phyloP scores from a whole-genome alignment of 768 basidiomycete genomes.

The Psilocybe cubensis region DNA sequence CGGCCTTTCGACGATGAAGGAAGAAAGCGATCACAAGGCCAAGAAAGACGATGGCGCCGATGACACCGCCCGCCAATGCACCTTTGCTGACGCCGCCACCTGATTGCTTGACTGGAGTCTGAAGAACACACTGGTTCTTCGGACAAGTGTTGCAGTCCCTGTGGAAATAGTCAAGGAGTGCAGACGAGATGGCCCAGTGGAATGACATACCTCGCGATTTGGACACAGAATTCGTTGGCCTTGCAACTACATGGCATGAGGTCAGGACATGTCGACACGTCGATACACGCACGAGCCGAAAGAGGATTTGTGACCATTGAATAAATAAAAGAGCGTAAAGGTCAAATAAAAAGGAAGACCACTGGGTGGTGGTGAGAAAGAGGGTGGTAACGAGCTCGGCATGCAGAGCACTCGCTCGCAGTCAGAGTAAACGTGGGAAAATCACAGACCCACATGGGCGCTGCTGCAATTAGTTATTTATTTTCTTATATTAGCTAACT shows the following conservation, averaged over 20 bases:
- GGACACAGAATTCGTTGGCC: conserved; percentile 58
- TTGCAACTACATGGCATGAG: conserved; percentile 59
- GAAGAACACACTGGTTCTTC: conserved; percentile 52
- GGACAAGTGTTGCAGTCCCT: conserved; percentile 66
- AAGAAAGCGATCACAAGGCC: conserved; percentile 52
- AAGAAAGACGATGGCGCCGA: conserved; percentile 66
- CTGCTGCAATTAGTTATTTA: neutral
- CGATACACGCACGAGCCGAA: conserved; percentile 36
- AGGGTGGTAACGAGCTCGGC: conserved; percentile 19
- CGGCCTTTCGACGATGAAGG: conserved; percentile 67
- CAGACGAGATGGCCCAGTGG: neutral
- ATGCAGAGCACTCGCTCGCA: conserved; percentile 12
- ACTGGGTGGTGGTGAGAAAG: conserved; percentile 20
- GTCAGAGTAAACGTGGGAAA: conserved; percentile 21
- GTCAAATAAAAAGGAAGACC: conserved; percentile 15
- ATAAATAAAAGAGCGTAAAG: conserved; percentile 33
- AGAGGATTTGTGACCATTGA: conserved; percentile 43
- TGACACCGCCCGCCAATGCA: conserved; percentile 74
- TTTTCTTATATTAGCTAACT: neutral
- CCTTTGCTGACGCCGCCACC: conserved; percentile 61
- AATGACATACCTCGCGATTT: conserved; percentile 57
- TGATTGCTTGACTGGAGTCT: conserved; percentile 20
- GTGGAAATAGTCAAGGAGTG: conserved; percentile 30
- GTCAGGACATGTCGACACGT: conserved; percentile 56
- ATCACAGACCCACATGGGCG: conserved; percentile 1